These are phyloP conservation scores for Tuber aestivum DNA, from an alignment of 495 filamentous ascomycete species.

Conservation along the genomic window DNA sequence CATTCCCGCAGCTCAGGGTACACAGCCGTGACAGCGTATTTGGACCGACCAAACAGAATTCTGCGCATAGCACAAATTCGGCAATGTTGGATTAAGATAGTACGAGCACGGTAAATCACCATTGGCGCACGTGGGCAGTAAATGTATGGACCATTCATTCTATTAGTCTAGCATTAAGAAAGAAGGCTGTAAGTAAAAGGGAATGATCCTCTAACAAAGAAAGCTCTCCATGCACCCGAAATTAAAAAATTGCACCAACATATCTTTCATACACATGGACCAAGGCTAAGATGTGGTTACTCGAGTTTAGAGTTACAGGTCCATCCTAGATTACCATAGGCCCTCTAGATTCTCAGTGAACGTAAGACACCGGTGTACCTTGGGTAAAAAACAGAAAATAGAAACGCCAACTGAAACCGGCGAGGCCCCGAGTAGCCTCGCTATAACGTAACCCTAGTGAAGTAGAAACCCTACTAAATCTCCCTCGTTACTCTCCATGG, in stretches of 20 bases:
- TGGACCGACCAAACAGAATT: neutral
- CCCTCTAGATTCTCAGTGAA: neutral
- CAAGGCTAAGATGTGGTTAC: neutral
- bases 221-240: neutral
- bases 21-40: neutral
- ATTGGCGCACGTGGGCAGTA: neutral
- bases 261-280: neutral
- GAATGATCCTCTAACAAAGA: neutral
- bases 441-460: neutral
- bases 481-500: slow-evolving; percentile 26
- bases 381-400: neutral
- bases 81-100: neutral
- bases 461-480: slow-evolving; percentile 1
- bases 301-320: neutral
- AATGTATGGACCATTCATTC: neutral
- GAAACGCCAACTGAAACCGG: neutral
- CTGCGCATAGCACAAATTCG: neutral
- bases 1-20: neutral
- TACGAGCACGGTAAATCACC: too few relatives aligned
- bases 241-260: neutral
- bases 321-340: neutral
- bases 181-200: neutral
- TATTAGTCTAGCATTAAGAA: neutral
- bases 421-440: neutral
- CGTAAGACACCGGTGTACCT: neutral